phyloP scores from a whole-genome alignment of 2,329 filamentous ascomycete genomes.

The Apiospora kogelbergensis region DNA sequence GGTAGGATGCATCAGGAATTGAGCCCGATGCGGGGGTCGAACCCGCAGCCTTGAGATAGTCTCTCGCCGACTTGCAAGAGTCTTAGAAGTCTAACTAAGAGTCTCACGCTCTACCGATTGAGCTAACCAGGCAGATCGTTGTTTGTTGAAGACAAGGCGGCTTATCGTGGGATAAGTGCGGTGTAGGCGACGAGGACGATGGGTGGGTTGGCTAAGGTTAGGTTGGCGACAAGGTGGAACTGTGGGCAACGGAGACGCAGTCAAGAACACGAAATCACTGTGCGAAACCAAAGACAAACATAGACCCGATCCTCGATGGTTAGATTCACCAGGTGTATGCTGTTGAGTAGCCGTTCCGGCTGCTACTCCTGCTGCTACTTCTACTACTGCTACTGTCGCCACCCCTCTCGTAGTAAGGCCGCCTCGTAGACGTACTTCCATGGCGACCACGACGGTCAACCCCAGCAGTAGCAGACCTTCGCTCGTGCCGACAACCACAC shows the following conservation, averaged over 20 bases:
- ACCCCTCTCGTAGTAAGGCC: too few relatives aligned
- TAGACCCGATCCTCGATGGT: not conserved
- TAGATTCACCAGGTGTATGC: not conserved
- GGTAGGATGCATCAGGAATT: conserved; percentile 25
- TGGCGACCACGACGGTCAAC: not conserved
- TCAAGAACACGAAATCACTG: not conserved
- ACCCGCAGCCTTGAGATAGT: conserved; percentile 33
- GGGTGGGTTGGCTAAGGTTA: too few relatives aligned
- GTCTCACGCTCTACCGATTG: conserved; percentile 72
- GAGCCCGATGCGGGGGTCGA: conserved; percentile 44
- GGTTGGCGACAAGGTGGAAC: not conserved
- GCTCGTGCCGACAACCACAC: not conserved
- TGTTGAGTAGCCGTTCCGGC: not conserved
- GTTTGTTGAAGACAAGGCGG: not conserved
- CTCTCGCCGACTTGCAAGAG: too few relatives aligned
- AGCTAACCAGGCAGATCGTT: conserved; percentile 52
- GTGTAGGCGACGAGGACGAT: not conserved
- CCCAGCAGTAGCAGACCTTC: too few relatives aligned
- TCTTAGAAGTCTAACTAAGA: conserved; percentile 40
- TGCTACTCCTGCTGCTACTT: not conserved
- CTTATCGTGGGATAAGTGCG: not conserved
- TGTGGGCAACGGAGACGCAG: not conserved
- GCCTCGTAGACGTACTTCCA: not conserved
- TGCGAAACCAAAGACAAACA: not conserved
- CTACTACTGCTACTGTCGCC: not conserved